phyloP scores from a whole-genome alignment of 148 eudicot species.

The Polygonum aviculare region DNA sequence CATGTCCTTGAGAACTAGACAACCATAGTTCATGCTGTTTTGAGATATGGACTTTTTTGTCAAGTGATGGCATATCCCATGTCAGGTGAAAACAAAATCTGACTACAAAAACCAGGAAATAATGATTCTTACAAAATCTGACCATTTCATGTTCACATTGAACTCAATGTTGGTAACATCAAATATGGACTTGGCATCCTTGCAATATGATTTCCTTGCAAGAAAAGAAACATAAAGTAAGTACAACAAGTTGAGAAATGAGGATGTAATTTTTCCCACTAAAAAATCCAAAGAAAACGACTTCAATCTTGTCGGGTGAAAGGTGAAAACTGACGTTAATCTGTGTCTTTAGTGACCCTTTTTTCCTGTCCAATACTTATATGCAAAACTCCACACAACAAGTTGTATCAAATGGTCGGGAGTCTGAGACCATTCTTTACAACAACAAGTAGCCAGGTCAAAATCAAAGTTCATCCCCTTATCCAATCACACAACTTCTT shows the following conservation, averaged over 20 bases:
- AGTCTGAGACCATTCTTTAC: background rate
- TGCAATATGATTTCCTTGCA: background rate
- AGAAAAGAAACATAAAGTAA: background rate
- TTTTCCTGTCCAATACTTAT: background rate
- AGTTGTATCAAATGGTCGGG: background rate
- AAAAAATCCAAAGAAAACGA: background rate
- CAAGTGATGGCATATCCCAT: background rate
- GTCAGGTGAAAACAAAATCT: background rate
- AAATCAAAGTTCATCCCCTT: background rate
- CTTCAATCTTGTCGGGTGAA: background rate
- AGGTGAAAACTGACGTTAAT: background rate
- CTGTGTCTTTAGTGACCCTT: background rate
- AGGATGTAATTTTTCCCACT: background rate
- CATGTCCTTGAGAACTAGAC: background rate
- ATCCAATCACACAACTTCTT: background rate
- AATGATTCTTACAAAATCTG: background rate
- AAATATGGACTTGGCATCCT: background rate
- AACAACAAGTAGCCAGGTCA: background rate
- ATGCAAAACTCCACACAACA: background rate
- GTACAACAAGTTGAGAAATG: background rate
- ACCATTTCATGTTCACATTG: background rate
- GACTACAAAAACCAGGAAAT: background rate
- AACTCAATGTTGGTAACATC: background rate
- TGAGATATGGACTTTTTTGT: background rate
- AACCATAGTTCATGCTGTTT: background rate